Evolutionary conservation across 192 early-diverging fungal species (phyloP).

Genomic region (Entrophospora sp.): DNA sequence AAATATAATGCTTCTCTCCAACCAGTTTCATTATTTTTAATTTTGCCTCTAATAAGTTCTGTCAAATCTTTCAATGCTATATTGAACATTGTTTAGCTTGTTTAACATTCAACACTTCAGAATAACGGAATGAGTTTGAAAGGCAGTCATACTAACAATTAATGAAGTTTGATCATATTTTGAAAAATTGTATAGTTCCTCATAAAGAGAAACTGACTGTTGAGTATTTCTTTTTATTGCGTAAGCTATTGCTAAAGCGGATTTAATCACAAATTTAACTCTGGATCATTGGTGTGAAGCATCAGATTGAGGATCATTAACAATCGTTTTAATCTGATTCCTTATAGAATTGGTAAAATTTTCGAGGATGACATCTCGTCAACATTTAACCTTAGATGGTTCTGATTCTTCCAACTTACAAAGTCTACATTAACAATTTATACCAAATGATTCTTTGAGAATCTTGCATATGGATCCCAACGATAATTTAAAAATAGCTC

Average conservation of each 20-base stretch:
- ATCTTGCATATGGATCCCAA: no score
- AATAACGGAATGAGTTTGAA: neutral
- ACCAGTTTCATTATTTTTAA: no score
- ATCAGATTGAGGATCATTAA: neutral
- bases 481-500: neutral
- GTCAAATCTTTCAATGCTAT: neutral
- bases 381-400: neutral
- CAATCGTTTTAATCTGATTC: neutral
- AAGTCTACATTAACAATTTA: neutral
- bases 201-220: neutral
- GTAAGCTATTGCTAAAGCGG: neutral
- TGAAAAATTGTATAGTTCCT: neutral
- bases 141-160: neutral
- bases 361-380: neutral
- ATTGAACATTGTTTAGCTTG: neutral
- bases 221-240: neutral
- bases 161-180: neutral
- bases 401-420: neutral
- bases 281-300: neutral
- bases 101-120: neutral
- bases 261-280: neutral
- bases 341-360: neutral
- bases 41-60: neutral
- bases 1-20: neutral
- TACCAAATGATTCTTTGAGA: neutral